Percentiles rank a stretch among this genome's conserved stretches.
Evolutionary conservation across 2,329 filamentous ascomycete genomes (phyloP).

Genomic region (Alternaria solani): DNA sequence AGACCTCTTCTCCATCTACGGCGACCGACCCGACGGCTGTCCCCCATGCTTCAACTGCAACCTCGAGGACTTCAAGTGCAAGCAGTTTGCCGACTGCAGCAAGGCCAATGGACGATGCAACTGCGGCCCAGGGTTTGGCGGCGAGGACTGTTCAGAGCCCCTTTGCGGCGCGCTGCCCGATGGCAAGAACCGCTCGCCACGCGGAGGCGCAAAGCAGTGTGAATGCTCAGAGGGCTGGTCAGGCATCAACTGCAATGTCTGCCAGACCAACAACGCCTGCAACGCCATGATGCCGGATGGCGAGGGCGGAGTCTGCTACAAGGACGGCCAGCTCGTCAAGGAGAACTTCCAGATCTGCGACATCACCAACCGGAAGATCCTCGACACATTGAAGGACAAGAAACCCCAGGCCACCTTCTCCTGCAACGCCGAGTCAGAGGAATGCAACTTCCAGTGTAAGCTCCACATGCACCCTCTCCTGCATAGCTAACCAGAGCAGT

Average conservation of each 20-base stretch:
- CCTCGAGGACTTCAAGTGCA: conserved; percentile 87
- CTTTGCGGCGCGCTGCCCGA: conserved; percentile 89
- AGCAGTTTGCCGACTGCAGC: conserved; percentile 90
- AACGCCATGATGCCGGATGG: conserved; percentile 85
- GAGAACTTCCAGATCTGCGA: conserved; percentile 98
- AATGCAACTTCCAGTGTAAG: conserved; percentile 95
- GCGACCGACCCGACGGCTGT: conserved; percentile 77
- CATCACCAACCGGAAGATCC: conserved; percentile 94
- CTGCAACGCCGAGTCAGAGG: conserved; percentile 75
- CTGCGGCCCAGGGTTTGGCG: conserved; percentile 91
- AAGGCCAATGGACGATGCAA: conserved; percentile 90
- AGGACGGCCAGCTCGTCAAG: conserved; percentile 86
- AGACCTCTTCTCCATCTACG: conserved; percentile 72
- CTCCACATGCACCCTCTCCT: conserved; percentile 1
- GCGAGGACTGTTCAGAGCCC: conserved; percentile 90
- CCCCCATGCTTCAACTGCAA: conserved; percentile 98
- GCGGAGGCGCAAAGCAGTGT: conserved; percentile 72
- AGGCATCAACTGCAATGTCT: conserved; percentile 97
- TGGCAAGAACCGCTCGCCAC: conserved; percentile 76
- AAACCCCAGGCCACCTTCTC: conserved; percentile 95
- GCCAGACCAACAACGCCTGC: conserved; percentile 82
- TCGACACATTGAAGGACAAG: conserved; percentile 82
- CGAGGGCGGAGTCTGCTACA: conserved; percentile 88
- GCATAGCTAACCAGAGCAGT: conserved; percentile 62
- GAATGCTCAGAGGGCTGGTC: conserved; percentile 92